Base-by-base conservation (phyloP, 176 grass and related monocot species). In the Puccinellia tenuiflora region DNA sequence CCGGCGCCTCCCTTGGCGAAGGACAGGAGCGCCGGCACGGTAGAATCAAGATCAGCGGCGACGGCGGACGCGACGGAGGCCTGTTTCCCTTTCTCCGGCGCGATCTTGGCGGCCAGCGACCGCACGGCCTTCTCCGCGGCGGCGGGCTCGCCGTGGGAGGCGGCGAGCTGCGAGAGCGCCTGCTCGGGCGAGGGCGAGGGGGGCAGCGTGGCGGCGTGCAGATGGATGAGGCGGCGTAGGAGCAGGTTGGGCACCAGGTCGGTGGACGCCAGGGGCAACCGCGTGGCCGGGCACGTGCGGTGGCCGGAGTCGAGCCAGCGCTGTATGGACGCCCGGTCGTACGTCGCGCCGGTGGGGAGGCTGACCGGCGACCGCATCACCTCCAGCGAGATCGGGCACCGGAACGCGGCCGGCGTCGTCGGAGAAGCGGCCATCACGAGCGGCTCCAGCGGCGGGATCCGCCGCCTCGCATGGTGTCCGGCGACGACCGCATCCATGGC, bases 361-460 rank as follows among this genome's bases (percentile, higher is more conserved):
- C 91, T 93, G 13, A 93, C 91, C 7, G 89, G 91, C 12, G 91
- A 93, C 38, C 80, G 81, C 94, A 97, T 97, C 68, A 97, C 94
- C 71, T 97, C 94, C n/a, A 97, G 85, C 1, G 94, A 97, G 71
- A 97, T 97, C 40, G 89, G 94, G 87, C 94, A 97, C 15, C 89
- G 84, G 81, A 97, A 97, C 39, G 86, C 83, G 8, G 88, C 88
- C 3, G 91, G 90, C 21, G 90, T 85, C 28, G 77, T 79, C 34
- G 92, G 28, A 1, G 90, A 51, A 9, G 54, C 50, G n/a, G 86
- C 78, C 68, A 72, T 89, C 50, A 91, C 84, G 47, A 90, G 79
- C 0, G 84, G 84, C 16, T 83, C 84, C 17, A 31, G 80, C 1
- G 79, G 66, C 47, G 67, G 80, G 53, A 86, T 81, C 62, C 81